Percentiles rank a stretch among this genome's conserved stretches.
Conservation (phyloP, 2,329 filamentous ascomycete species). For the Venturia carpophila region DNA sequence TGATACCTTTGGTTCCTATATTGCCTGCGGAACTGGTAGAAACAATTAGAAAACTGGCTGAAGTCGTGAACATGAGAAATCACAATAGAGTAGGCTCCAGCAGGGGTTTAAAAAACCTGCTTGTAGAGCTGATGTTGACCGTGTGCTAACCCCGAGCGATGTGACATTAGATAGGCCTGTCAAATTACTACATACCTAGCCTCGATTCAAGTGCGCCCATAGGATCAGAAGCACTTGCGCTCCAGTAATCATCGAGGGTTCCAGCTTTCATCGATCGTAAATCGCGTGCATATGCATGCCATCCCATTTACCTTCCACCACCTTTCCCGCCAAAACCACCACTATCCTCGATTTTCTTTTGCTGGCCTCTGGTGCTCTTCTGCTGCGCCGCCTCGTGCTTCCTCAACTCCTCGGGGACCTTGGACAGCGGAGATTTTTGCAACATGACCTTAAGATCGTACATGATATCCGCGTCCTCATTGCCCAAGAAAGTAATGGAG, state of each 20-base stretch:
- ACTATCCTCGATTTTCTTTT: conserved; percentile 16
- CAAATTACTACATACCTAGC: neutral
- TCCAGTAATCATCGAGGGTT: neutral
- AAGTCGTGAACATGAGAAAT: no score
- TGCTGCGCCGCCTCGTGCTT: conserved; percentile 81
- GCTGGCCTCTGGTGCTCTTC: conserved; percentile 12
- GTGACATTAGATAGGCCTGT: no score
- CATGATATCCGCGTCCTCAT: conserved; percentile 81
- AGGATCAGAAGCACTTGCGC: neutral
- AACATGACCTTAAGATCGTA: conserved; percentile 94
- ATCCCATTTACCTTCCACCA: conserved; percentile 11
- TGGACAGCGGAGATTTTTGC: conserved; percentile 76
- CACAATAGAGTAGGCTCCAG: no score
- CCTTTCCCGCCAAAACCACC: conserved; percentile 20
- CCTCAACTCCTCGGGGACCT: conserved; percentile 83
- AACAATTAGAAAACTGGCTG: no score
- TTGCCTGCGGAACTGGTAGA: no score
- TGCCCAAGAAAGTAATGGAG: conserved; percentile 89
- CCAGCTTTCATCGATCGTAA: neutral
- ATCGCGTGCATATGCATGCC: neutral
- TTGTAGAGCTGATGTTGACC: neutral
- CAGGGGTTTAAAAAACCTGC: neutral
- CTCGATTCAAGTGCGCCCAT: neutral
- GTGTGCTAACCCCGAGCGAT: no score
- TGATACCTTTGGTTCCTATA: no score